Evolutionary conservation across 176 grass and related monocot genomes (phyloP).

Genomic region (Saccharum officinarum): DNA sequence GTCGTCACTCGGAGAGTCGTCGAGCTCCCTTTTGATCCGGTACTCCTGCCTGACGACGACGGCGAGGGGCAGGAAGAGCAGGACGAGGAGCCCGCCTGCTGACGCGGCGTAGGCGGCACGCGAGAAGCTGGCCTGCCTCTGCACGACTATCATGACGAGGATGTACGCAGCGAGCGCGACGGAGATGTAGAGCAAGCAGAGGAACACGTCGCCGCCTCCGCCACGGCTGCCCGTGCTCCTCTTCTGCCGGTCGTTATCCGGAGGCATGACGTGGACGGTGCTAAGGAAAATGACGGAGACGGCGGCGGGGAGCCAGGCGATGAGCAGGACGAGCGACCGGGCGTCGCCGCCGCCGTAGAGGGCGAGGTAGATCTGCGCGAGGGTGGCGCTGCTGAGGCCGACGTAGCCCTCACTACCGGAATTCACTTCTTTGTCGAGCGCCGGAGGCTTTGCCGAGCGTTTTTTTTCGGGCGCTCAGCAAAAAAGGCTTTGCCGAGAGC

Average conservation of each 20-base stretch:
- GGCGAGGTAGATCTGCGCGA: slow-evolving; percentile 69
- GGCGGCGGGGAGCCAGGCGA: too few species aligned
- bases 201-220: not conserved
- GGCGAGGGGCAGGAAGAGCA: slow-evolving; percentile 47
- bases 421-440: too few species aligned
- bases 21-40: not conserved
- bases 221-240: too few species aligned
- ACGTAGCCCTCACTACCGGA: slow-evolving; percentile 75
- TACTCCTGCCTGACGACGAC: slow-evolving; percentile 51
- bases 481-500: too few species aligned
- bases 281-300: too few species aligned
- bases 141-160: slow-evolving; percentile 45
- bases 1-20: not conserved
- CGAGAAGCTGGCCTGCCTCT: slow-evolving; percentile 26
- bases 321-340: too few species aligned
- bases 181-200: not conserved
- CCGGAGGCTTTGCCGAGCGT: too few species aligned
- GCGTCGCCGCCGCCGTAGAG: slow-evolving; percentile 49
- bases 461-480: too few species aligned
- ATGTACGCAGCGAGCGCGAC: not conserved
- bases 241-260: too few species aligned
- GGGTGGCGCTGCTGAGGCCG: slow-evolving; percentile 70
- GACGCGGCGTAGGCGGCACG: slow-evolving; percentile 14
- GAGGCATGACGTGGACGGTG: too few species aligned
- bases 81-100: slow-evolving; percentile 18